These are phyloP conservation scores for Paracoccidioides lutzii DNA, from an alignment of 2,329 filamentous ascomycete species.

Conservation along the genomic window DNA sequence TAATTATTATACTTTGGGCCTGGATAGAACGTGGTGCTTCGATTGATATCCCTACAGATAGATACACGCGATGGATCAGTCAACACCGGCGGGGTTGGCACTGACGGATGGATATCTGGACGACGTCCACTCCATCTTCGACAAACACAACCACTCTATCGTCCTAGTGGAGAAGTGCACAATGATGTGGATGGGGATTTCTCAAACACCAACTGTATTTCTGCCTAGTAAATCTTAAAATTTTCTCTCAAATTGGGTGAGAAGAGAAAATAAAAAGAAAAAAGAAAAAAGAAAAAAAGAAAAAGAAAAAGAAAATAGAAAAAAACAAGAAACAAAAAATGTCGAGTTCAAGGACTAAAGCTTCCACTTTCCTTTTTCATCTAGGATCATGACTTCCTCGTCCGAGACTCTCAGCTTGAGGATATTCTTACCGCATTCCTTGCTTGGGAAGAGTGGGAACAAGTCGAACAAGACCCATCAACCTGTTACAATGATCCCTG, in stretches of 20 bases:
- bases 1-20: too few relatives aligned
- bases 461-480: background rate
- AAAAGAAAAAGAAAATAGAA: too few relatives aligned
- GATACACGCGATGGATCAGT: background rate
- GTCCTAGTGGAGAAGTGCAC: constrained; percentile 3
- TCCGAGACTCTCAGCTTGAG: constrained; percentile 1
- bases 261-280: too few relatives aligned
- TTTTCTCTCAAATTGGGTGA: too few relatives aligned
- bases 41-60: background rate
- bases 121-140: constrained; percentile 1
- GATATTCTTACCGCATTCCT: background rate
- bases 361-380: background rate
- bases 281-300: too few relatives aligned
- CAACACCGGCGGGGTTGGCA: background rate
- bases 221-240: background rate
- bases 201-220: background rate
- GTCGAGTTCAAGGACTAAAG: too few relatives aligned
- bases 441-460: background rate
- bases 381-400: constrained; percentile 3
- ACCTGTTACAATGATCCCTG: background rate
- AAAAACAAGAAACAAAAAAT: too few relatives aligned
- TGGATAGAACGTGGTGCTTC: background rate
- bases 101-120: constrained; percentile 2
- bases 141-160: constrained; percentile 2
- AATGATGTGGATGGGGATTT: constrained; percentile 2